phyloP scores from a whole-genome alignment of 2,329 filamentous ascomycete species.

The Colletotrichum sp. region DNA sequence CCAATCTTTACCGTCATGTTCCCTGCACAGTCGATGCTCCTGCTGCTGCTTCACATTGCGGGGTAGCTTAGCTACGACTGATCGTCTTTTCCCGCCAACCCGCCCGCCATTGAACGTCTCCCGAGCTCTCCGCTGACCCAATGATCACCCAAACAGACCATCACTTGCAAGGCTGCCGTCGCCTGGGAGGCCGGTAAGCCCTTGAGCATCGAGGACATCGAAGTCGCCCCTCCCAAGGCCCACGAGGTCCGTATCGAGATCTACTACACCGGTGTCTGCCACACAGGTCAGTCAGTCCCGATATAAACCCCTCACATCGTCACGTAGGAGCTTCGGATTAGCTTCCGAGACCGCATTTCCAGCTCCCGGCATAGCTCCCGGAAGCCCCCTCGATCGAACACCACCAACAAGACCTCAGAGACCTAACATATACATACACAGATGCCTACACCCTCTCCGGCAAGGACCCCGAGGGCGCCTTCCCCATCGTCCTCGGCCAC shows the following conservation, averaged over 20 bases:
- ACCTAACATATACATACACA: slow-evolving; percentile 30
- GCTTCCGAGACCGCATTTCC: not conserved
- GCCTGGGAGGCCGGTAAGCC: slow-evolving; percentile 97
- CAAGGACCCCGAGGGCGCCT: slow-evolving; percentile 95
- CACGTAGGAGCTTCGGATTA: slow-evolving; percentile 10
- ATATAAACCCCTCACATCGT: slow-evolving; percentile 20
- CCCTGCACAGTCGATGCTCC: not conserved
- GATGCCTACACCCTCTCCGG: slow-evolving; percentile 95
- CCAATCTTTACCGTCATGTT: not conserved
- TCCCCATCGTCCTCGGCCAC: slow-evolving; percentile 88
- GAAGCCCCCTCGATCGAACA: not conserved
- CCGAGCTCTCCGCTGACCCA: slow-evolving; percentile 5
- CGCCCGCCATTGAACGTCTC: not conserved
- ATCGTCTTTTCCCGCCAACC: not conserved
- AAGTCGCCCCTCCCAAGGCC: slow-evolving; percentile 86
- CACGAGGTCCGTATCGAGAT: slow-evolving; percentile 97
- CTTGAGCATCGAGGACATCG: slow-evolving; percentile 87
- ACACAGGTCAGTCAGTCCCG: slow-evolving; percentile 72
- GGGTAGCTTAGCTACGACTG: slow-evolving; percentile 13
- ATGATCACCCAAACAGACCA: slow-evolving; percentile 64
- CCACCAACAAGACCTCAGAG: not conserved
- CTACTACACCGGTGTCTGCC: slow-evolving; percentile 97
- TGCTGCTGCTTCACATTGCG: slow-evolving; percentile 6
- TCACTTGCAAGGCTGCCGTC: slow-evolving; percentile 96
- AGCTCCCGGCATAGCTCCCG: not conserved